These are phyloP conservation scores for Passiflora organensis DNA, from an alignment of 345 rosid genomes.

Conservation along the genomic window DNA sequence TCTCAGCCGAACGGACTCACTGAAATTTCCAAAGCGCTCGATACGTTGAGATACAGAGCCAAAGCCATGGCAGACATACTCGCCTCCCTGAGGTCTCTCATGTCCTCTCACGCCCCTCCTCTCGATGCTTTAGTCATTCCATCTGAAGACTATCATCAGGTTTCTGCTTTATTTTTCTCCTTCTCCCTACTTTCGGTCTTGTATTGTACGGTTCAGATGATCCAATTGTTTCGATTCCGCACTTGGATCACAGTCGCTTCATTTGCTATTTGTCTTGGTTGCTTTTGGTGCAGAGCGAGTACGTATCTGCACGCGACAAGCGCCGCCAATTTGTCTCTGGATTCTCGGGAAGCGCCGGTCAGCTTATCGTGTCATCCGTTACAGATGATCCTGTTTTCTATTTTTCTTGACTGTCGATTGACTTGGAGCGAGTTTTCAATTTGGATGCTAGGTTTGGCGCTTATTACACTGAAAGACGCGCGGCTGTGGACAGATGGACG, in stretches of 20 bases:
- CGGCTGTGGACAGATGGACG: slow-evolving; percentile 92
- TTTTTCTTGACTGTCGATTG: slow-evolving; percentile 1
- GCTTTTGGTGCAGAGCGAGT: slow-evolving; percentile 59
- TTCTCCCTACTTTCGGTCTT: neutral
- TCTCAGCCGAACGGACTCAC: too few relatives aligned
- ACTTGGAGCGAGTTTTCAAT: slow-evolving; percentile 1
- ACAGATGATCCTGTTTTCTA: neutral
- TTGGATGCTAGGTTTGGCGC: slow-evolving; percentile 64
- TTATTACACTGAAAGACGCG: slow-evolving; percentile 67
- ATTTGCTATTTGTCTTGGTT: neutral
- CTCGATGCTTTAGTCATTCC: slow-evolving; percentile 80
- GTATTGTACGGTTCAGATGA: too few relatives aligned
- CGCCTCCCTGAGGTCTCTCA: slow-evolving; percentile 63
- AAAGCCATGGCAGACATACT: slow-evolving; percentile 69
- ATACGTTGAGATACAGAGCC: neutral
- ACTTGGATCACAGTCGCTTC: neutral
- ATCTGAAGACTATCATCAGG: slow-evolving; percentile 96
- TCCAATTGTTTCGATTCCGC: too few relatives aligned
- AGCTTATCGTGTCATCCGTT: slow-evolving; percentile 3
- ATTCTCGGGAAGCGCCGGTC: slow-evolving; percentile 92
- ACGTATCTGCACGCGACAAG: slow-evolving; percentile 77
- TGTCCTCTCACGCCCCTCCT: slow-evolving; percentile 93
- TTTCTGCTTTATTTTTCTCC: slow-evolving; percentile 2
- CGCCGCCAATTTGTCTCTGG: slow-evolving; percentile 89
- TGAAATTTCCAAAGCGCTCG: too few relatives aligned